Conservation (phyloP, 305 asterid species). For the Fraxinus angustifolia region DNA sequence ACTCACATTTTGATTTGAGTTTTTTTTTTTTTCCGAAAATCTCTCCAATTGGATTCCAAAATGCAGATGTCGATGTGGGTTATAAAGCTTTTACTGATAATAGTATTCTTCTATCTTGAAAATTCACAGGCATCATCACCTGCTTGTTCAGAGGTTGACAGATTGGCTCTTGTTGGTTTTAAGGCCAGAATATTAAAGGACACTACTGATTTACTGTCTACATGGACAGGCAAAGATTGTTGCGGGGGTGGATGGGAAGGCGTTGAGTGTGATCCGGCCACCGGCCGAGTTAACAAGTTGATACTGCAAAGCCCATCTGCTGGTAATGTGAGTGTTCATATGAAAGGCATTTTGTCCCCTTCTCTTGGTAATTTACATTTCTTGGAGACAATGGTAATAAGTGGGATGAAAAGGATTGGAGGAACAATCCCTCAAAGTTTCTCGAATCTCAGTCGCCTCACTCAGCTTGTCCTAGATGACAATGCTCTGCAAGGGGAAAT, state of each 20-base stretch:
- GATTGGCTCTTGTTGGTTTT: conserved; percentile 73
- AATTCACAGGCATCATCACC: conserved; percentile 26
- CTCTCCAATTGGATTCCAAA: conserved; percentile 16
- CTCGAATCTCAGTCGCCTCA: conserved; percentile 52
- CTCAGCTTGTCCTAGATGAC: conserved; percentile 74
- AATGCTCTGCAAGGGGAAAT: conserved; percentile 59
- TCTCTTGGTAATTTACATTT: conserved; percentile 52
- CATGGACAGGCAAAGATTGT: conserved; percentile 74
- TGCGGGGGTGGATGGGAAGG: conserved; percentile 97
- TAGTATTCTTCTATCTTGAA: conserved; percentile 20
- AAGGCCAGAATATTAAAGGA: conserved; percentile 66
- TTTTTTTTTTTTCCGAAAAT: background rate
- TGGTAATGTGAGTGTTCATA: conserved; percentile 34
- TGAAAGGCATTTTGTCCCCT: conserved; percentile 77
- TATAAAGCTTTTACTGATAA: conserved; percentile 36
- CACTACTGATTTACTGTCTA: conserved; percentile 60
- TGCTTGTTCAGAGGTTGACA: conserved; percentile 53
- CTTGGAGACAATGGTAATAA: conserved; percentile 64
- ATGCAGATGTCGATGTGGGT: conserved; percentile 46
- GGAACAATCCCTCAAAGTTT: conserved; percentile 61
- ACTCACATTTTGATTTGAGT: background rate
- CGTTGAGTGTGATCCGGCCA: conserved; percentile 54
- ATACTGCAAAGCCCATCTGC: conserved; percentile 55
- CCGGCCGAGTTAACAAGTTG: conserved; percentile 61
- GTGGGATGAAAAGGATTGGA: conserved; percentile 63